A percentile compares a stretch with the other conserved stretches of the same genome.
Evolutionary conservation across 345 rosid species (phyloP).

Genomic region (Lumnitzera racemosa): DNA sequence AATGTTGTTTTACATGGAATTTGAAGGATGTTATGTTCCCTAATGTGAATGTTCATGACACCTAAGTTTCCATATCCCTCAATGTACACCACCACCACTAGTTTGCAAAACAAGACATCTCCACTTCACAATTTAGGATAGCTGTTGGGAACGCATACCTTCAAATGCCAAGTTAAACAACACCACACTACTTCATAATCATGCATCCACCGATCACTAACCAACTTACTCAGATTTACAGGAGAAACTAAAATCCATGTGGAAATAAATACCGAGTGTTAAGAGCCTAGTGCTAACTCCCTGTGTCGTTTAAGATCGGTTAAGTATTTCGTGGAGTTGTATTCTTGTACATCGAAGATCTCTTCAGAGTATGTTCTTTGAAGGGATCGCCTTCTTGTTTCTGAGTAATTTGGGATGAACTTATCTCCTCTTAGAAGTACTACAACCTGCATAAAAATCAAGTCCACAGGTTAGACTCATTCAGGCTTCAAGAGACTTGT

Average conservation of each 20-base stretch:
- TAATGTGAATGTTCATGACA: not conserved
- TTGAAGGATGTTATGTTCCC: slow-evolving; percentile 1
- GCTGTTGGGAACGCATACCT: not conserved
- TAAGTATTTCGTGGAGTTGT: slow-evolving; percentile 65
- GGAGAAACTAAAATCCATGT: no score
- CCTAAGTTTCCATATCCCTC: no score
- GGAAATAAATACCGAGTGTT: slow-evolving; percentile 6
- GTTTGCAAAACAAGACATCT: no score
- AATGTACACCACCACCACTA: no score
- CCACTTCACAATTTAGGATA: no score
- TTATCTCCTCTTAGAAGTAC: slow-evolving; percentile 59
- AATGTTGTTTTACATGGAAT: slow-evolving; percentile 25
- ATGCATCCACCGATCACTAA: slow-evolving; percentile 4
- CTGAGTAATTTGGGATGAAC: slow-evolving; percentile 17
- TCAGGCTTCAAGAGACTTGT: no score
- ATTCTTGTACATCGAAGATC: slow-evolving; percentile 52
- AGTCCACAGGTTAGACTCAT: not conserved
- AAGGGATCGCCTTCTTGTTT: slow-evolving; percentile 18
- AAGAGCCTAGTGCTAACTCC: slow-evolving; percentile 58
- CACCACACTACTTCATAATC: slow-evolving; percentile 5
- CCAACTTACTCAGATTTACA: no score
- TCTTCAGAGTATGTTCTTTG: slow-evolving; percentile 75
- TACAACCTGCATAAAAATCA: slow-evolving; percentile 44
- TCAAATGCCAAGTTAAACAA: slow-evolving; percentile 21
- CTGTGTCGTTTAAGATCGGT: slow-evolving; percentile 43